Evolutionary conservation across 2,329 filamentous ascomycete genomes (phyloP).

Genomic region (Penicillium sp.): DNA sequence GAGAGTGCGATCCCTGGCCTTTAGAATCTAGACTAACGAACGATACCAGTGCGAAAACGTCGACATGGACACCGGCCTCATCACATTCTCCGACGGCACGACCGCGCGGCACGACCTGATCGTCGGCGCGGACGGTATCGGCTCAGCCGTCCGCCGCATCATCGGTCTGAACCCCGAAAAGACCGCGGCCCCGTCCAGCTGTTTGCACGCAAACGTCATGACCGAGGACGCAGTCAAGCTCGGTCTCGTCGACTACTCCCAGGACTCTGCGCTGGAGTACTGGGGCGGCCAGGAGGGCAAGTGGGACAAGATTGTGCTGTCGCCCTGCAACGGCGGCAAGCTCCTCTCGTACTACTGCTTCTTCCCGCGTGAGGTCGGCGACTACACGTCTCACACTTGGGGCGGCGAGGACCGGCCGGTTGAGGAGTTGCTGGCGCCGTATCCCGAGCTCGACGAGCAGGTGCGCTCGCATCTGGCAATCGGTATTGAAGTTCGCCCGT

Average conservation of each 20-base stretch:
- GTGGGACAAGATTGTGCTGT: conserved; percentile 73
- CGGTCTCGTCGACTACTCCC: conserved; percentile 67
- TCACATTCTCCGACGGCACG: conserved; percentile 60
- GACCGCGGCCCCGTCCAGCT: conserved; percentile 64
- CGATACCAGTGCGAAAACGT: conserved; percentile 52
- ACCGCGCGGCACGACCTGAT: conserved; percentile 62
- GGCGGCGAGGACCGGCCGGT: conserved; percentile 56
- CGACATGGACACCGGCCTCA: conserved; percentile 55
- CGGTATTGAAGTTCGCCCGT: conserved; percentile 67
- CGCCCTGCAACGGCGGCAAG: conserved; percentile 69
- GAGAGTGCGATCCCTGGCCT: conserved; percentile 1
- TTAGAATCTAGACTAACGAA: background rate
- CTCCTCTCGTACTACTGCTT: conserved; percentile 73
- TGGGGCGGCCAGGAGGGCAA: conserved; percentile 68
- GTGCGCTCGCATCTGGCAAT: conserved; percentile 64
- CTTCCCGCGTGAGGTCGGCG: conserved; percentile 64
- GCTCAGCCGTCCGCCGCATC: conserved; percentile 65
- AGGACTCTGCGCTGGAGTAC: conserved; percentile 67
- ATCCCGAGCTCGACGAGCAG: conserved; percentile 63
- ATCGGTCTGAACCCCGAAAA: conserved; percentile 67
- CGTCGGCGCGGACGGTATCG: conserved; percentile 70
- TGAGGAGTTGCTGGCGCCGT: conserved; percentile 65
- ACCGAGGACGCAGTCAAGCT: conserved; percentile 64
- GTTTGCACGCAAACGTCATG: conserved; percentile 67
- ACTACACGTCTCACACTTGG: conserved; percentile 67